Conservation (phyloP, 805 yeast species). For the Saccharomycopsis fibuligera region DNA sequence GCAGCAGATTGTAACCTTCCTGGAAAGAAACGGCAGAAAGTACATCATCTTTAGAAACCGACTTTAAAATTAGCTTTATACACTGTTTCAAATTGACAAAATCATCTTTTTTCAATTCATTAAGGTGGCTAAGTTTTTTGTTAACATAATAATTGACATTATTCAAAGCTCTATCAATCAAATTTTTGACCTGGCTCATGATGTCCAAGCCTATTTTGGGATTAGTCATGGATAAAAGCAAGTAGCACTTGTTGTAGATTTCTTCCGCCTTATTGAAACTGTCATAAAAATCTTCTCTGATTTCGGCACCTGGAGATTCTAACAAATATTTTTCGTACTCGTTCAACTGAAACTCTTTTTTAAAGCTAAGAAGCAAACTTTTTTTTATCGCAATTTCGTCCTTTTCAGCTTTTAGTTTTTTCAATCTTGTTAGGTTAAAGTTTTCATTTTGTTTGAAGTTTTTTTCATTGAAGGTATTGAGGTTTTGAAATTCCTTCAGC, state of each 20-base stretch:
- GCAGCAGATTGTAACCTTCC: no score
- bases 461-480: constrained; percentile 21
- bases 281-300: constrained; percentile 46
- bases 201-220: constrained; percentile 60
- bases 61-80: constrained; percentile 4
- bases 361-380: constrained; percentile 44
- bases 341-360: constrained; percentile 56
- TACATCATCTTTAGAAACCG: constrained; percentile 5
- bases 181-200: constrained; percentile 47
- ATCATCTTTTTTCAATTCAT: constrained; percentile 23
- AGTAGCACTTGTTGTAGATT: constrained; percentile 63
- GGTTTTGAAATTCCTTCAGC: constrained; percentile 12
- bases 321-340: constrained; percentile 49
- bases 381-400: constrained; percentile 37
- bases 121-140: constrained; percentile 17
- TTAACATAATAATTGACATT: constrained; percentile 34
- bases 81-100: constrained; percentile 8
- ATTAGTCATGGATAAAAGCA: constrained; percentile 63
- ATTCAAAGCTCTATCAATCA: constrained; percentile 48
- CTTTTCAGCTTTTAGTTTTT: constrained; percentile 22
- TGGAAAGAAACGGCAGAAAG: neutral
- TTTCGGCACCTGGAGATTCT: constrained; percentile 12
- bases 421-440: constrained; percentile 19
- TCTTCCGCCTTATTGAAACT: constrained; percentile 54
- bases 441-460: constrained; percentile 20